These are phyloP conservation scores for Erucastrum elatum DNA, from an alignment of 345 rosid species.

Conservation along the genomic window DNA sequence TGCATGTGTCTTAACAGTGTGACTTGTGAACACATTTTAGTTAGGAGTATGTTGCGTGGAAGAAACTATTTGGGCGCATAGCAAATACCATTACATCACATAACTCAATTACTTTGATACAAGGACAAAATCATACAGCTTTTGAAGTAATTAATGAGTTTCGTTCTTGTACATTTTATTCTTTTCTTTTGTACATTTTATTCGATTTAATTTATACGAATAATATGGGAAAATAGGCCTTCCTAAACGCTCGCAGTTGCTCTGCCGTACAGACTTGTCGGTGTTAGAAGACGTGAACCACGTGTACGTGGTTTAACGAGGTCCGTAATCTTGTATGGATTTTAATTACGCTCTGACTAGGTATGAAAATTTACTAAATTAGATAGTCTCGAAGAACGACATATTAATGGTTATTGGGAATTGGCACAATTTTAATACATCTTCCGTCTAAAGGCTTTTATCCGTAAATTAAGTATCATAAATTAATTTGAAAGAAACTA, in stretches of 20 bases:
- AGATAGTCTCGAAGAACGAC: neutral
- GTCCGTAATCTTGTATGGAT: neutral
- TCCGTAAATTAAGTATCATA: too few relatives aligned
- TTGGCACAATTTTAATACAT: neutral
- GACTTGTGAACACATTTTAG: neutral
- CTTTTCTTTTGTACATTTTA: neutral
- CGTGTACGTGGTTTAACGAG: neutral
- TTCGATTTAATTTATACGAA: neutral
- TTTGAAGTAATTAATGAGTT: neutral
- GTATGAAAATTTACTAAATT: neutral
- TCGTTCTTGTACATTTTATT: neutral
- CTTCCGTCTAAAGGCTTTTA: too few relatives aligned
- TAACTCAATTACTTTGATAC: neutral
- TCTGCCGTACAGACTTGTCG: neutral
- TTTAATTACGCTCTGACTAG: neutral
- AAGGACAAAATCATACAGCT: neutral
- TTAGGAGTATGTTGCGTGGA: constrained; percentile 4
- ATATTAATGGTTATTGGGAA: neutral
- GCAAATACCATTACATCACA: neutral
- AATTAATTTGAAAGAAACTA: too few relatives aligned
- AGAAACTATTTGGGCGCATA: constrained; percentile 12
- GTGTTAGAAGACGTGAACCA: neutral
- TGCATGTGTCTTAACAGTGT: neutral
- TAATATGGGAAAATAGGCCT: neutral
- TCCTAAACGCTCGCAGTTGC: neutral